Percentiles rank a stretch among this genome's conserved stretches.
These are phyloP conservation scores for Aspergillus carlsbadensis DNA, from an alignment of 495 filamentous ascomycete genomes.

Conservation along the genomic window DNA sequence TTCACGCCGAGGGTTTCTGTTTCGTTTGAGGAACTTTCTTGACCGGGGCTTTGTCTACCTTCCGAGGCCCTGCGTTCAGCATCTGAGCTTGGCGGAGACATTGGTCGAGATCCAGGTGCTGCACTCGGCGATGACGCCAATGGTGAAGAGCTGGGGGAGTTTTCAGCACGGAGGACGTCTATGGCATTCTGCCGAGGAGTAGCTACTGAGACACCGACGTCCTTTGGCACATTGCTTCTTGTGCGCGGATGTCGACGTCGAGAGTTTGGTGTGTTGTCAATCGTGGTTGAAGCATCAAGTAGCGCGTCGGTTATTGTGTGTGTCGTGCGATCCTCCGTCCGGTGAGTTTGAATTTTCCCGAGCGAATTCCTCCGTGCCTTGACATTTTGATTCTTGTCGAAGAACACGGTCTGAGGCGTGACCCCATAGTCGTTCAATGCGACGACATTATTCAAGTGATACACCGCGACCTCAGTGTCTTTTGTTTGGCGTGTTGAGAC, in stretches of 20 bases:
- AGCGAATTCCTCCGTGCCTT: slow-evolving; percentile 42
- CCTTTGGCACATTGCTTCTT: slow-evolving; percentile 45
- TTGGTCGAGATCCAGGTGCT: slow-evolving; percentile 35
- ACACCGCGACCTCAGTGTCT: slow-evolving; percentile 33
- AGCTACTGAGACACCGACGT: slow-evolving; percentile 30
- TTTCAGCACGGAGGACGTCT: slow-evolving; percentile 26
- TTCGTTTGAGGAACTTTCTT: slow-evolving; percentile 41
- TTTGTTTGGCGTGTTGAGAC: slow-evolving; percentile 69
- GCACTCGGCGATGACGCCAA: slow-evolving; percentile 40
- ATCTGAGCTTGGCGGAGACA: slow-evolving; percentile 42
- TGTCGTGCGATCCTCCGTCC: slow-evolving; percentile 43
- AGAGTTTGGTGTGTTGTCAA: slow-evolving; percentile 64
- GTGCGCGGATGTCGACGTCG: slow-evolving; percentile 54
- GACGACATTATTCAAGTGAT: slow-evolving; percentile 65
- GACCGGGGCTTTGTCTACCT: slow-evolving; percentile 29
- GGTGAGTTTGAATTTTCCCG: slow-evolving; percentile 22
- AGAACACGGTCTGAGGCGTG: slow-evolving; percentile 85
- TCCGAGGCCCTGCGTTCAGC: slow-evolving; percentile 24
- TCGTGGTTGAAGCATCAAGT: slow-evolving; percentile 86
- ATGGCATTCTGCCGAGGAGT: slow-evolving; percentile 20
- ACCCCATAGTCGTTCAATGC: slow-evolving; percentile 68
- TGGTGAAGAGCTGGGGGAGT: slow-evolving; percentile 35
- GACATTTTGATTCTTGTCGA: slow-evolving; percentile 65
- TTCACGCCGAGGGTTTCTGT: slow-evolving; percentile 32
- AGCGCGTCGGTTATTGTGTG: slow-evolving; percentile 89